These are phyloP conservation scores for Cladosporium sp. DNA, from an alignment of 2,329 filamentous ascomycete species.

Conservation along the genomic window DNA sequence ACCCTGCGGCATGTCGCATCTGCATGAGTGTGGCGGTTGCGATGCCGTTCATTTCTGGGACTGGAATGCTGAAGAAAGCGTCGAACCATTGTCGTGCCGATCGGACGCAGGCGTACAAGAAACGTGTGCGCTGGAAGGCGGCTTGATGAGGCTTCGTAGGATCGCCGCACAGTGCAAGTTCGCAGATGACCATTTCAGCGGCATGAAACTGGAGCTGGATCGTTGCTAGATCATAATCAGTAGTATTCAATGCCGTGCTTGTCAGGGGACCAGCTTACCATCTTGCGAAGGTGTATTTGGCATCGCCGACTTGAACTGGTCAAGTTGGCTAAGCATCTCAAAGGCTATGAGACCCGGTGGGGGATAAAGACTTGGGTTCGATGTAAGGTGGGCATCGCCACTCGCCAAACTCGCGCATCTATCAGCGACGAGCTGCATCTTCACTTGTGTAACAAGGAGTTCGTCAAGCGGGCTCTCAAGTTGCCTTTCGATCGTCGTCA, in stretches of 20 bases:
- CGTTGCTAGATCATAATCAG: not conserved
- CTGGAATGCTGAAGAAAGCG: not conserved
- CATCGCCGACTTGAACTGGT: not conserved
- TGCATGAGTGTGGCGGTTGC: not conserved
- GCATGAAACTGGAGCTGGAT: not conserved
- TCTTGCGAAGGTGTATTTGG: not conserved
- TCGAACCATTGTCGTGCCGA: slow-evolving; percentile 1
- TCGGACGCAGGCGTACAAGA: not conserved
- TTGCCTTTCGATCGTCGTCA: slow-evolving; percentile 14
- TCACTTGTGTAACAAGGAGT: slow-evolving; percentile 16
- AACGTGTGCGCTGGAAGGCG: not conserved
- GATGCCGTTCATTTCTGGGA: slow-evolving; percentile 1
- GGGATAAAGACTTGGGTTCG: not conserved
- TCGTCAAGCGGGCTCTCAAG: slow-evolving; percentile 14
- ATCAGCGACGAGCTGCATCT: slow-evolving; percentile 21
- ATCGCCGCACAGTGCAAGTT: not conserved
- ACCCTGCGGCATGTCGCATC: not conserved
- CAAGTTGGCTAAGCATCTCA: slow-evolving; percentile 4
- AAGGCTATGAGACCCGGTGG: not conserved
- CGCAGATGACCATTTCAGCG: not conserved
- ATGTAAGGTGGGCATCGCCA: not conserved
- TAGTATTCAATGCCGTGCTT: not conserved
- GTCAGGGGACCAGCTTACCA: not conserved
- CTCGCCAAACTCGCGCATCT: slow-evolving; percentile 8
- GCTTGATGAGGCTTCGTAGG: not conserved